Conservation (phyloP, 1,139 yeast genomes). For the Cylindricascospora bacillispora region DNA sequence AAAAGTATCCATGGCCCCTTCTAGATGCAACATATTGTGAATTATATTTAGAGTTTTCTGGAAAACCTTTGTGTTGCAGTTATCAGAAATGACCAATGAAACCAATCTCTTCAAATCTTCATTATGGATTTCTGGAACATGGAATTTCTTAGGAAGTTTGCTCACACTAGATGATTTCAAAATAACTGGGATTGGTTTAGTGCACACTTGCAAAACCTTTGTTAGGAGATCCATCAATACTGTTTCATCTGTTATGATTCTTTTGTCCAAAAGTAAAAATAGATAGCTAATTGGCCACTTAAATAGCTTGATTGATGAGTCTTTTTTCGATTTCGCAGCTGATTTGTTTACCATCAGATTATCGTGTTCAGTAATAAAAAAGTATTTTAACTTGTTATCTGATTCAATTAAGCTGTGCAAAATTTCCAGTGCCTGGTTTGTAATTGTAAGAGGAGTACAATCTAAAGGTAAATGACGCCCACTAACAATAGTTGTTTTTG, state of each 20-base stretch:
- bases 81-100: slow-evolving; percentile 65
- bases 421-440: slow-evolving; percentile 68
- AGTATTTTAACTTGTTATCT: slow-evolving; percentile 58
- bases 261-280: slow-evolving; percentile 48
- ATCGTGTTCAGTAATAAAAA: slow-evolving; percentile 75
- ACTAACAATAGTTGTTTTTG: slow-evolving; percentile 11
- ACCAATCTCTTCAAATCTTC: slow-evolving; percentile 51
- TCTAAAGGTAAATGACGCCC: slow-evolving; percentile 39
- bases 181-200: slow-evolving; percentile 53
- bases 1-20: slow-evolving; percentile 52
- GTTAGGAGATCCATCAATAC: slow-evolving; percentile 68
- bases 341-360: slow-evolving; percentile 37
- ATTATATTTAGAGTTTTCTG: slow-evolving; percentile 75
- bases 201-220: slow-evolving; percentile 60
- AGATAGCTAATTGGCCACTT: slow-evolving; percentile 65
- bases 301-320: slow-evolving; percentile 31
- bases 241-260: slow-evolving; percentile 55
- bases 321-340: slow-evolving; percentile 26
- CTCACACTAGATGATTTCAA: slow-evolving; percentile 24
- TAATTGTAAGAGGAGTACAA: slow-evolving; percentile 56
- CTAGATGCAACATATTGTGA: slow-evolving; percentile 58
- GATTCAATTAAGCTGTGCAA: slow-evolving; percentile 59
- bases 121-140: slow-evolving; percentile 55
- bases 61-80: slow-evolving; percentile 76
- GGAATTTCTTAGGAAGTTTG: slow-evolving; percentile 27